A percentile compares a stretch with the other conserved stretches of the same genome.
phyloP scores from a whole-genome alignment of 148 eudicot species.

The Salicornia ramosissima region DNA sequence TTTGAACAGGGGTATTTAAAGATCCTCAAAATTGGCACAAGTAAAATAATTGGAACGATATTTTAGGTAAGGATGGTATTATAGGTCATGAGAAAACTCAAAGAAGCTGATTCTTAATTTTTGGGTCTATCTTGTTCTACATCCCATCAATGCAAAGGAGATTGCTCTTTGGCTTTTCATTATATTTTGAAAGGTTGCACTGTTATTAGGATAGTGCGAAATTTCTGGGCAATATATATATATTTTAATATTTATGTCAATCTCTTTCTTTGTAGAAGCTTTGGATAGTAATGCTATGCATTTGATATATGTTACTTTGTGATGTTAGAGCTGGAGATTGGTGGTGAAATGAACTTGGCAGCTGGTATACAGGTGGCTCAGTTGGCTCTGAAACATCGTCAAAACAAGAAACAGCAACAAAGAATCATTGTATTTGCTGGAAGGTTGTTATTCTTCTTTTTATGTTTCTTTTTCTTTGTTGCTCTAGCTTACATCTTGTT shows the following conservation, averaged over 20 bases:
- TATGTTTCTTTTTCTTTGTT: not conserved
- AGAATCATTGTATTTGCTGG: constrained; percentile 93
- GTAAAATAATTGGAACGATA: no score
- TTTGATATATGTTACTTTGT: constrained; percentile 11
- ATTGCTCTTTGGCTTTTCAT: not conserved
- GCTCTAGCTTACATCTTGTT: not conserved
- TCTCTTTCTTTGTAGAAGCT: constrained; percentile 6
- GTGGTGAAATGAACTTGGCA: constrained; percentile 95
- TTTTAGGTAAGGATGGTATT: not conserved
- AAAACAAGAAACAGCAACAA: constrained; percentile 95
- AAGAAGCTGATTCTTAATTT: not conserved
- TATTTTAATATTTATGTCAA: not conserved
- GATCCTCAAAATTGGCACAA: no score
- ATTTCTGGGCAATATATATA: not conserved
- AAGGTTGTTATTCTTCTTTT: constrained; percentile 37
- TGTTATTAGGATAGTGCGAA: not conserved
- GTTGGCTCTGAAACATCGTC: constrained; percentile 96
- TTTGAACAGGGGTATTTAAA: no score
- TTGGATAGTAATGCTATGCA: constrained; percentile 3
- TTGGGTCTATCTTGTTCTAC: not conserved
- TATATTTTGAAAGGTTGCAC: not conserved
- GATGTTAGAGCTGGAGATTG: constrained; percentile 70
- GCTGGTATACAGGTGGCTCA: constrained; percentile 97
- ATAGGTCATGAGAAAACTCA: not conserved
- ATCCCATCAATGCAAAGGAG: not conserved